Conservation (phyloP, 148 eudicot genomes). For the Amaranthus palmeri region DNA sequence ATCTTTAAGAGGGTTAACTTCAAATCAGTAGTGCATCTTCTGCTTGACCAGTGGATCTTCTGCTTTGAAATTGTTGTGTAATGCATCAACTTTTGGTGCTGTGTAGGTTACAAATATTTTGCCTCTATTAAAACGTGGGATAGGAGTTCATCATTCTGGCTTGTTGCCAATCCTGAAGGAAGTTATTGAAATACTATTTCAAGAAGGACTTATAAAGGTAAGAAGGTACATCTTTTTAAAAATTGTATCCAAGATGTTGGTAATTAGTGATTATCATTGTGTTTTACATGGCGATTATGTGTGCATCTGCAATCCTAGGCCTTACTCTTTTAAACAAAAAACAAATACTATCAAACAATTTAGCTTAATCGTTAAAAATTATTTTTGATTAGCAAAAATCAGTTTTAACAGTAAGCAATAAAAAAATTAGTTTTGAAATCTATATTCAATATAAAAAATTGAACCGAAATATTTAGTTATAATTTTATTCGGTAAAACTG, state of each 20-base stretch:
- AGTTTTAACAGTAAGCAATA: too few species aligned
- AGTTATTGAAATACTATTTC: conserved; percentile 94
- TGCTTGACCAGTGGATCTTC: background rate
- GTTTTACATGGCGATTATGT: background rate
- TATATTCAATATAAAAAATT: too few species aligned
- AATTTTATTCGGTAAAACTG: too few species aligned
- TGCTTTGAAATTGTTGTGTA: conserved; percentile 1
- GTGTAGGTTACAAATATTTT: conserved; percentile 89
- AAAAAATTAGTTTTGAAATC: too few species aligned
- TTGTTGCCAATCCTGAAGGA: conserved; percentile 97
- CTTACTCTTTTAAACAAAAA: too few species aligned
- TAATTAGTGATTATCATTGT: background rate
- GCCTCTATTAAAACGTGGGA: conserved; percentile 94
- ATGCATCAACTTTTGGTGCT: conserved; percentile 5
- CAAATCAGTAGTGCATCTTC: background rate
- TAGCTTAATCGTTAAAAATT: too few species aligned
- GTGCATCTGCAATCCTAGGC: background rate
- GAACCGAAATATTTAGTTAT: too few species aligned
- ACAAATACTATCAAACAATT: too few species aligned
- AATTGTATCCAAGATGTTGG: background rate
- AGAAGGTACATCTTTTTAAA: background rate
- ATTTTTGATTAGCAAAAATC: too few species aligned
- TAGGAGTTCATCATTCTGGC: conserved; percentile 99
- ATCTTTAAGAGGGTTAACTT: too few species aligned
- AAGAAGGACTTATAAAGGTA: conserved; percentile 98